phyloP scores from a whole-genome alignment of 768 basidiomycete genomes.

The Lactifluus piperatus region DNA sequence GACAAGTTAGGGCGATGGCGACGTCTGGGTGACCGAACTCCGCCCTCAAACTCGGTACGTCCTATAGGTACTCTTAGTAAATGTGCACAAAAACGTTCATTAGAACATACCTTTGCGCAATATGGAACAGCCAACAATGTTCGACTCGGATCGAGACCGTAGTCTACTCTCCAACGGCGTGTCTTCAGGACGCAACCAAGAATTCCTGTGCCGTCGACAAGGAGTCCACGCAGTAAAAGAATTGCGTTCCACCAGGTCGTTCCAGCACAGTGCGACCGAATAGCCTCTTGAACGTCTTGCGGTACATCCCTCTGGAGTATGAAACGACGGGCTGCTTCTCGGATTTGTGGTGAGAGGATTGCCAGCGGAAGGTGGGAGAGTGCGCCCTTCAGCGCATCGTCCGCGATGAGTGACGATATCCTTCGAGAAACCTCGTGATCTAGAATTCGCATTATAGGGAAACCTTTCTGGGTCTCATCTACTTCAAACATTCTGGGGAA shows the following conservation, averaged over 20 bases:
- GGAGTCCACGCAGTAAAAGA: no score
- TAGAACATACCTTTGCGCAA: no score
- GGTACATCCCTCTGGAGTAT: background rate
- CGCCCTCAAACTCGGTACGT: no score
- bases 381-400: background rate
- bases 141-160: no score
- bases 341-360: background rate
- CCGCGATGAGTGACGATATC: background rate
- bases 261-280: background rate
- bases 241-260: background rate
- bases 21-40: no score
- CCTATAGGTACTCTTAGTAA: no score
- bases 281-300: background rate
- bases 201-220: no score
- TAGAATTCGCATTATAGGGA: slow-evolving; percentile 4
- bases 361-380: background rate
- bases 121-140: no score
- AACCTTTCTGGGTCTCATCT: background rate
- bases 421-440: background rate
- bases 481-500: background rate
- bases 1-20: no score
- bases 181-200: no score
- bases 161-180: no score
- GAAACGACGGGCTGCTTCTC: background rate
- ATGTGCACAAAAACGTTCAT: no score